Percentiles rank a stretch among this genome's conserved stretches.
Conservation (phyloP, 164 flowering plant genomes). For the Santalum album region DNA sequence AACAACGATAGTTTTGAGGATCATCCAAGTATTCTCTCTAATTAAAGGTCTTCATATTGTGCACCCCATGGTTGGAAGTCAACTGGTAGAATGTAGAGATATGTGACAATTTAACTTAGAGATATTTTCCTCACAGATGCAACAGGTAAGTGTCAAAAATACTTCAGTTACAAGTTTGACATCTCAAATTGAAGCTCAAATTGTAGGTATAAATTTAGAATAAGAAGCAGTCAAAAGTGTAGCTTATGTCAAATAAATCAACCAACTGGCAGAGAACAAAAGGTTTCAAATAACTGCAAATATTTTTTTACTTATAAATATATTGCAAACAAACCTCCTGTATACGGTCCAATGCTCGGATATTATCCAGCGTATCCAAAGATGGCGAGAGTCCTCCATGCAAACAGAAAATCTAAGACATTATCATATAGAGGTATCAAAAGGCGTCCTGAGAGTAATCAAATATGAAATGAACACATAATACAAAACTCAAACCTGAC, state of each 20-base stretch:
- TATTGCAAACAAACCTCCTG: conserved; percentile 45
- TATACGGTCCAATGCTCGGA: conserved; percentile 72
- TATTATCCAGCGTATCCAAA: conserved; percentile 72
- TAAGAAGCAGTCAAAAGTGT: not conserved
- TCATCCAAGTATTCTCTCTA: no score
- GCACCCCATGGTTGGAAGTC: no score
- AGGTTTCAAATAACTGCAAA: not conserved
- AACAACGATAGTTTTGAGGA: no score
- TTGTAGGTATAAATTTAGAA: not conserved
- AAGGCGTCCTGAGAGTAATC: not conserved
- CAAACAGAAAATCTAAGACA: conserved; percentile 61
- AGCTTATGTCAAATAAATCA: not conserved
- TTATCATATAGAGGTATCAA: not conserved
- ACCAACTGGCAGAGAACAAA: not conserved
- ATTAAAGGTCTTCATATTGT: no score
- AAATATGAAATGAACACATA: not conserved
- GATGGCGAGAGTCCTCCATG: conserved; percentile 90
- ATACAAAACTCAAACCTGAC: conserved; percentile 44
- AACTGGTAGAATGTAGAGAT: no score
- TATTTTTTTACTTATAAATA: no score
- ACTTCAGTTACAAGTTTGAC: no score
- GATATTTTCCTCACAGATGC: no score
- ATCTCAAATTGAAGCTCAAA: no score
- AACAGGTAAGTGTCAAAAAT: no score
- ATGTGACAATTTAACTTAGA: no score